A percentile compares a stretch with the other conserved stretches of the same genome.
phyloP scores from a whole-genome alignment of 768 basidiomycete species.

The Chalciporus sphaerocephalus region DNA sequence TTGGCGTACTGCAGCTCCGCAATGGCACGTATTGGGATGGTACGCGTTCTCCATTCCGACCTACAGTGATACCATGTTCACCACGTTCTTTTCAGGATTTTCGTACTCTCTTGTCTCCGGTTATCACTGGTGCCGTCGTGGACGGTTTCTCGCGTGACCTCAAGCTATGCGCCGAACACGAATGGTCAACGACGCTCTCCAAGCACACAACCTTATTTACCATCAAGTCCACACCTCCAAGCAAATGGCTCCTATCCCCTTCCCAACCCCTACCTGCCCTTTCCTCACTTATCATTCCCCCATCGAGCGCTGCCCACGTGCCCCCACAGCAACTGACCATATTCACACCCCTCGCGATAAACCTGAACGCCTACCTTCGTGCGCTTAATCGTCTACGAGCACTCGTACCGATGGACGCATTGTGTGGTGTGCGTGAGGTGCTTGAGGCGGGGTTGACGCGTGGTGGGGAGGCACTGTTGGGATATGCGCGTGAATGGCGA shows the following conservation, averaged over 20 bases:
- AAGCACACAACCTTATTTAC: conserved; percentile 13
- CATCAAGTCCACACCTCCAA: conserved; percentile 33
- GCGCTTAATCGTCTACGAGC: conserved; percentile 78
- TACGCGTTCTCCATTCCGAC: conserved; percentile 10
- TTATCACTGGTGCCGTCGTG: conserved; percentile 63
- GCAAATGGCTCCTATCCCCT: conserved; percentile 48
- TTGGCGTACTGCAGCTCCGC: conserved; percentile 90
- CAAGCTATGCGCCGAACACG: conserved; percentile 23
- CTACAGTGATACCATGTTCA: not conserved
- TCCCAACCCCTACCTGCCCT: conserved; percentile 31
- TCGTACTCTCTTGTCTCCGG: conserved; percentile 56
- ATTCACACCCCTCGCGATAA: conserved; percentile 71
- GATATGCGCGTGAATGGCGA: conserved; percentile 38
- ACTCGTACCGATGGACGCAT: conserved; percentile 65
- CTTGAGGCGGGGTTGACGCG: conserved; percentile 50
- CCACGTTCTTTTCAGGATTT: conserved; percentile 47
- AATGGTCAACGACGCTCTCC: conserved; percentile 34
- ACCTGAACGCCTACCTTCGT: conserved; percentile 67
- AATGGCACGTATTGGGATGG: conserved; percentile 87
- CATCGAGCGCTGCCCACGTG: conserved; percentile 45
- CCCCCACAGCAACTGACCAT: conserved; percentile 70
- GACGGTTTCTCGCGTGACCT: conserved; percentile 49
- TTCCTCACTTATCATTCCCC: conserved; percentile 16
- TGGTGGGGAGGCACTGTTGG: conserved; percentile 43
- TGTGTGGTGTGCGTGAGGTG: conserved; percentile 43